These are phyloP conservation scores for Agarophyton chilense DNA, from an alignment of 23 red algal genomes.

Conservation along the genomic window DNA sequence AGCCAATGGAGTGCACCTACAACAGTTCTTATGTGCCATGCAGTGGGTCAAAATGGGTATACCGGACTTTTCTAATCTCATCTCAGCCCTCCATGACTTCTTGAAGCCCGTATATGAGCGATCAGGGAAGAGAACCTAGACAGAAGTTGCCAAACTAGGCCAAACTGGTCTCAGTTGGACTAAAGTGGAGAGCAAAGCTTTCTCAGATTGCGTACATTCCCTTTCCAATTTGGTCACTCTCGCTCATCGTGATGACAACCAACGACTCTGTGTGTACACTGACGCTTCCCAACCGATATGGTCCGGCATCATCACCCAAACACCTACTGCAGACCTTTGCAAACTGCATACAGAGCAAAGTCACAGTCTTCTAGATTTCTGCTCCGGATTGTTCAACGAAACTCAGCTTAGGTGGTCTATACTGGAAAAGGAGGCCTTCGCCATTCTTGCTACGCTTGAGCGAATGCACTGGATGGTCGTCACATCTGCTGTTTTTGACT, in stretches of 20 bases:
- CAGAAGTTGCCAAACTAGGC: neutral
- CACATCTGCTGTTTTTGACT: neutral
- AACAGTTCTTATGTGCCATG: neutral
- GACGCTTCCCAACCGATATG: neutral
- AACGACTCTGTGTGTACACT: slow-evolving; percentile 3
- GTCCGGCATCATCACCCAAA: slow-evolving; percentile 24
- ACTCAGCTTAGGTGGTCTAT: neutral
- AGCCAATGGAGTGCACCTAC: neutral
- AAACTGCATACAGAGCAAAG: neutral
- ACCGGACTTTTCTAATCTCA: neutral
- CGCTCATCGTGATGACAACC: neutral
- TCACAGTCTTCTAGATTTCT: neutral
- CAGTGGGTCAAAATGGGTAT: neutral
- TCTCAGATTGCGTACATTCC: neutral
- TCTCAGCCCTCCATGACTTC: neutral
- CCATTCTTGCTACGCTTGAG: neutral
- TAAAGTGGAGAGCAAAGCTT: neutral
- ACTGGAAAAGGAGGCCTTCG: neutral
- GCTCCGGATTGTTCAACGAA: neutral
- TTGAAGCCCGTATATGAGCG: neutral
- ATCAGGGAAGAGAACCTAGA: neutral
- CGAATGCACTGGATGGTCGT: neutral
- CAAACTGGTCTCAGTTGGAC: neutral
- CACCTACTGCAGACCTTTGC: neutral
- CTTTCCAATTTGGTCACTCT: neutral